A percentile compares a stretch with the other conserved stretches of the same genome.
phyloP scores from a whole-genome alignment of 257 asterid genomes.

The Cordia subcordata region DNA sequence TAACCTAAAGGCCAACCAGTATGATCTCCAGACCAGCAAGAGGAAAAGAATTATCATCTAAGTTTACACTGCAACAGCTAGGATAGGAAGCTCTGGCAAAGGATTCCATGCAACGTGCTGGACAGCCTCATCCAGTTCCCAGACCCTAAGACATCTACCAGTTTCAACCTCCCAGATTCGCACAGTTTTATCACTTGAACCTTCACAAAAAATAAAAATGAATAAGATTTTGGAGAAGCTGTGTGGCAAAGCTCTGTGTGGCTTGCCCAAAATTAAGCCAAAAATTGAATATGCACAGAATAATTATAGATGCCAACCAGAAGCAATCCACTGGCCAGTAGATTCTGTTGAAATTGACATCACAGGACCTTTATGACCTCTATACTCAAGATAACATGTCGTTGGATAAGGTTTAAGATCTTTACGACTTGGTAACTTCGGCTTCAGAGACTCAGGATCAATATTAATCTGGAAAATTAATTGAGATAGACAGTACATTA shows the following conservation, averaged over 20 bases:
- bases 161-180: conserved; percentile 99
- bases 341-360: conserved; percentile 64
- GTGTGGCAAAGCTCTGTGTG: conserved; percentile 1
- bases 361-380: conserved; percentile 91
- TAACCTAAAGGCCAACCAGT: conserved; percentile 14
- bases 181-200: conserved; percentile 89
- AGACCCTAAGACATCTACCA: conserved; percentile 75
- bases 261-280: conserved; percentile 1
- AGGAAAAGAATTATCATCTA: conserved; percentile 3
- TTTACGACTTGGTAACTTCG: conserved; percentile 88
- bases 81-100: conserved; percentile 63
- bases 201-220: conserved; percentile 31
- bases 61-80: conserved; percentile 83
- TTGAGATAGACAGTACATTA: neutral
- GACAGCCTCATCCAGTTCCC: conserved; percentile 78
- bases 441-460: conserved; percentile 93
- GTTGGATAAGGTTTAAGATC: conserved; percentile 92
- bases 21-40: conserved; percentile 7
- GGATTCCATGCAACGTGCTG: conserved; percentile 90
- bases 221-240: conserved; percentile 5
- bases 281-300: neutral
- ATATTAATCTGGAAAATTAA: conserved; percentile 63
- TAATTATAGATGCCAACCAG: conserved; percentile 45
- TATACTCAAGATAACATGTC: conserved; percentile 90
- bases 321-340: conserved; percentile 95